Base-by-base conservation (phyloP, 768 basidiomycete genomes). In the Phylloporus sp. region DNA sequence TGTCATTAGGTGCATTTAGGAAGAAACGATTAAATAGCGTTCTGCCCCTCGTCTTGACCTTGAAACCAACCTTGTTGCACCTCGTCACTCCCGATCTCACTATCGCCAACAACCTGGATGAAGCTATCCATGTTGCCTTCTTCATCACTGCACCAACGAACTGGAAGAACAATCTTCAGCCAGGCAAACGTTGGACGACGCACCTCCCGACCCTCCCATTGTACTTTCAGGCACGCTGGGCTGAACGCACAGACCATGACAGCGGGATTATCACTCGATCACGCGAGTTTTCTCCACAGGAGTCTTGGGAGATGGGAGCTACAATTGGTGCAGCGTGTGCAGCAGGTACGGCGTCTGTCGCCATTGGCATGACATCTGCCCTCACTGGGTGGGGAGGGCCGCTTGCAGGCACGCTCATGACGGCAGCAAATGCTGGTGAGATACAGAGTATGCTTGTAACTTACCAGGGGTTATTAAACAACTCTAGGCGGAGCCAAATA, bases 81-180 rank as follows among this genome's bases (percentile, higher is more conserved):
- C 23, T 8, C 15, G 7, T n/a, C 9, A n/a, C 26, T 36, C 6
- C 60, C 0, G 52, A 62, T 26, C 43, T 62, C 3, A 61, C 61
- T 7, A 51, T 63, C 8, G 36, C 53, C 28, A 64, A 63, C 16
- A 26, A 61, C 27, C 53, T 63, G 8, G 48, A 55, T 5, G 54
- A 63, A 42, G 22, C 54, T 8, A 55, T 63, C 27, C 62, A 65
- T 2, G 39, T 63, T 0, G 54, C 62, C 0, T 63, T 65, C 36
- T 64, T 52, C 29, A 29, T 65, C n/a, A 32, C 22, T 2, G 56
- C 54, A 4, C 56, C 56, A 1, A 41, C 46, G 2, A 36, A 44
- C 18, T 57, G 56, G 56, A 62, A 53, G 28, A 65, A 63, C 8
- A 18, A 63, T 16, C 54, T 62, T 16, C 39, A 51, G 20, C 54